Evolutionary conservation across 768 basidiomycete species (phyloP), one percentile per base, ranked within the genome.

Genomic region (Lentinula sp.): DNA sequence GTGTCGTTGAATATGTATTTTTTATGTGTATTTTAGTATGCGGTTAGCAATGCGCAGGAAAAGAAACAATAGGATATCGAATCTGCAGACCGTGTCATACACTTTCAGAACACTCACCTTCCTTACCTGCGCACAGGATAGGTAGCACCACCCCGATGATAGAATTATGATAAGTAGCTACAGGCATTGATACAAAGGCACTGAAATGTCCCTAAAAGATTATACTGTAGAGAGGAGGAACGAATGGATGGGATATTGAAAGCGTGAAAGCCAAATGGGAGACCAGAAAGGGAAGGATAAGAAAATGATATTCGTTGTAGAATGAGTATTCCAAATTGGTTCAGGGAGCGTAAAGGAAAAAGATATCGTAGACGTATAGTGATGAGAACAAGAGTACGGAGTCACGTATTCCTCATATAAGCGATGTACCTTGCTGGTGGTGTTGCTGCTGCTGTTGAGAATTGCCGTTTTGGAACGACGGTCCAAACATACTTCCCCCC

Each of bases 371-470:
- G 1, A 33, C 35, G 50, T 33, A n/a, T 33, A 35, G 28, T 33
- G 16, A 36, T 52, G 50, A 23, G 20, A 50, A 33, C 33, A 23
- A 8, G 32, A 3, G 16, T 16, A 46, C 16, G 16, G 45, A 8
- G 10, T 9, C 23, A 23, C 23, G 46, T n/a, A 48, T 48, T 20
- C 16, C 15, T 70, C 73, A 86, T 63, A 85, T 85, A 59, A 86
- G 70, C 23, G 83, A 83, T 8, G 77, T 71, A 9, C 74, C 73
- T 20, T 73, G 73, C 56, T 79, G 79, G 65, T 77, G 76, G 59
- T 78, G 81, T 63, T 76, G 76, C 46, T 66, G 66, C 33, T 63
- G 66, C 46, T 61, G 68, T 52, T 71, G 70, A 36, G 28, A 12
- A n/a, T 39, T 35, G 20, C 41, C 61, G 58, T 39, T 66, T 50